Evolutionary conservation across 2,329 filamentous ascomycete genomes (phyloP).

Genomic region (Blastomyces parvus): DNA sequence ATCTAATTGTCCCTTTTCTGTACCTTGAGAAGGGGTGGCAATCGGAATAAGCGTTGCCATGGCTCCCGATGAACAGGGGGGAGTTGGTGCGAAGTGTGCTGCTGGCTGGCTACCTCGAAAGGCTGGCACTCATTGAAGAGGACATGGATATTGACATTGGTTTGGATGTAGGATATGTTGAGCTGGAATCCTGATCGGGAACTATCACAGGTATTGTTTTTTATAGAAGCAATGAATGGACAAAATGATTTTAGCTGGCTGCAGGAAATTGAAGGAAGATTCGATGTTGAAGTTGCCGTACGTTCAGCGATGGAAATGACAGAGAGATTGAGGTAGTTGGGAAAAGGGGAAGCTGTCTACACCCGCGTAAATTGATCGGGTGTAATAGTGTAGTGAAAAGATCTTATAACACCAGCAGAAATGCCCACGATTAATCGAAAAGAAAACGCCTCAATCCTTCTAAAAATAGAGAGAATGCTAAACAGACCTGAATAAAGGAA

Average conservation of each 20-base stretch:
- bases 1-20: background rate
- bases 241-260: background rate
- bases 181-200: background rate
- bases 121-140: background rate
- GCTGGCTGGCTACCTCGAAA: background rate
- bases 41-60: conserved; percentile 5
- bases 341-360: background rate
- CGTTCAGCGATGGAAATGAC: background rate
- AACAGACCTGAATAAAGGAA: background rate
- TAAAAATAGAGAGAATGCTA: background rate
- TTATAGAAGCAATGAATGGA: too few relatives aligned
- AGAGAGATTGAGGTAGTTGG: background rate
- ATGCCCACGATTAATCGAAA: background rate
- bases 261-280: background rate
- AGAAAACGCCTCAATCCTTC: background rate
- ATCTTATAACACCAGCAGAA: background rate
- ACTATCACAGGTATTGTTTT: background rate
- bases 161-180: background rate
- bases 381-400: background rate
- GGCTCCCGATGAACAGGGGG: background rate
- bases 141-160: background rate
- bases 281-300: background rate
- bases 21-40: background rate
- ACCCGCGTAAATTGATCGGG: background rate
- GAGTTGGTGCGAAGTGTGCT: background rate